Evolutionary conservation across 257 asterid genomes (phyloP).

Genomic region (Solanum microdontum): DNA sequence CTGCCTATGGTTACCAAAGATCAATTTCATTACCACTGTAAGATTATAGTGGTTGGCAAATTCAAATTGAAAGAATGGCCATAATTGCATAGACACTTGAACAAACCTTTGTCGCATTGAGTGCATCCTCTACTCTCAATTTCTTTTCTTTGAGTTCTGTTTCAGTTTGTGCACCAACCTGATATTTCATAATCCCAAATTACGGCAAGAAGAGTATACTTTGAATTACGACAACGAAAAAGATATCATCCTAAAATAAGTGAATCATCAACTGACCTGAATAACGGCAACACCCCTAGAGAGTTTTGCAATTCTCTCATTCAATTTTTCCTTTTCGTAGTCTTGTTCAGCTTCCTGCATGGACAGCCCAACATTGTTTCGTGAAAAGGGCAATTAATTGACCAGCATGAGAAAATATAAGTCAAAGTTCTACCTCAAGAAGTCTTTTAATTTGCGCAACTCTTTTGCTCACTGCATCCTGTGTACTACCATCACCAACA

Average conservation of each 20-base stretch:
- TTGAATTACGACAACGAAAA: background rate
- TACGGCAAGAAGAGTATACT: background rate
- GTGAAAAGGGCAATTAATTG: background rate
- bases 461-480: conserved; percentile 74
- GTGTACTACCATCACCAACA: conserved; percentile 97
- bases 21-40: background rate
- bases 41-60: background rate
- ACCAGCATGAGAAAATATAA: background rate
- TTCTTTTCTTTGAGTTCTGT: conserved; percentile 96
- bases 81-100: background rate
- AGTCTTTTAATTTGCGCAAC: conserved; percentile 77
- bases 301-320: conserved; percentile 86
- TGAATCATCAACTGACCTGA: conserved; percentile 42
- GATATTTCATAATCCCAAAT: conserved; percentile 2
- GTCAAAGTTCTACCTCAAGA: conserved; percentile 46
- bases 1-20: conserved; percentile 49
- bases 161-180: conserved; percentile 99
- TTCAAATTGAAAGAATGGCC: background rate
- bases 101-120: conserved; percentile 83
- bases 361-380: background rate
- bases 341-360: conserved; percentile 86
- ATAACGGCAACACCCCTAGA: conserved; percentile 98
- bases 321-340: conserved; percentile 79
- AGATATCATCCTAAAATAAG: background rate
- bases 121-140: conserved; percentile 98